phyloP scores from a whole-genome alignment of 176 grass and related monocot genomes.

The Paspalum vaginatum region DNA sequence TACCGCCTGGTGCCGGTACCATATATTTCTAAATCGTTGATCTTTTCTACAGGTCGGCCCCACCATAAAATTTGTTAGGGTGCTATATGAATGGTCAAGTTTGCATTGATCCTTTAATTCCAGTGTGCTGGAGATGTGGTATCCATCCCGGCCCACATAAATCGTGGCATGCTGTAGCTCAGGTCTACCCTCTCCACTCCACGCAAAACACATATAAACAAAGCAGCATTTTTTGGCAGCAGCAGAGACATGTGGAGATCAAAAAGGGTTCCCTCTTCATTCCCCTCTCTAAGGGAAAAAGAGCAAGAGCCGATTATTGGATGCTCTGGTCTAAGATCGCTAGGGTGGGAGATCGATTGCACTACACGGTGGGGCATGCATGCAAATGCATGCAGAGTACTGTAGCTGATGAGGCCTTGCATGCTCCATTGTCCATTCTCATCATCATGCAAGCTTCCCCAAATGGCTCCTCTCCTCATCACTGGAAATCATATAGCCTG shows the following conservation, averaged over 20 bases:
- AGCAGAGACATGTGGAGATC: constrained; percentile 8
- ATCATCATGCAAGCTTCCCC: constrained; percentile 50
- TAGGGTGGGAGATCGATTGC: too few relatives aligned
- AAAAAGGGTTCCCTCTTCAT: not conserved
- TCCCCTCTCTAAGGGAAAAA: not conserved
- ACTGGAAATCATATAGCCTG: constrained; percentile 13
- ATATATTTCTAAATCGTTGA: too few relatives aligned
- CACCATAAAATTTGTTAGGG: too few relatives aligned
- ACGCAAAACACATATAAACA: not conserved
- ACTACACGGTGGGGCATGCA: constrained; percentile 10
- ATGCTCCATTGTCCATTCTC: constrained; percentile 38
- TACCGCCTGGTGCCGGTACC: too few relatives aligned
- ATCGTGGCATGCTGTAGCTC: constrained; percentile 13
- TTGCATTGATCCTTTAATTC: not conserved
- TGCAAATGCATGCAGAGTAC: not conserved
- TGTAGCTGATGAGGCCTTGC: not conserved
- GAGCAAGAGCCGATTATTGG: not conserved
- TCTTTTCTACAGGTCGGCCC: too few relatives aligned
- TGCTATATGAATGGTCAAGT: not conserved
- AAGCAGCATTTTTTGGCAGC: constrained; percentile 37
- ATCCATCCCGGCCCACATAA: not conserved
- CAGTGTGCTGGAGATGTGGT: not conserved
- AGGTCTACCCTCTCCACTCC: constrained; percentile 14
- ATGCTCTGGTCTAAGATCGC: constrained; percentile 18
- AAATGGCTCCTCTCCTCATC: constrained; percentile 39